Base-by-base conservation (phyloP, 768 basidiomycete genomes). In the Gloeostereum incarnatum region DNA sequence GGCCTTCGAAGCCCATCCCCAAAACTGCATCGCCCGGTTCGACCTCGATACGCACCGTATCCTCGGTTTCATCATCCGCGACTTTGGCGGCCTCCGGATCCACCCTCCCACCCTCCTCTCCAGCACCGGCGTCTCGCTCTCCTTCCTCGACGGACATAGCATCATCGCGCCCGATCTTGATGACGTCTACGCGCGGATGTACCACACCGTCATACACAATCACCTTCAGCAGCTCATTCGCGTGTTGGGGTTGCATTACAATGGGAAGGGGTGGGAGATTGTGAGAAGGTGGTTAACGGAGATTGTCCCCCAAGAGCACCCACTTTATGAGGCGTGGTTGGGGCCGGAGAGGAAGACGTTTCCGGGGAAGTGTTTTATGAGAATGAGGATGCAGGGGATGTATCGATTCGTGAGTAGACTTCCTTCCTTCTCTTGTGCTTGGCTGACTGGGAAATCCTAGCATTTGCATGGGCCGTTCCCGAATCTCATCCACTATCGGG, bases 171-270 rank as follows among this genome's bases (percentile, higher is more conserved):
- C 60, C 2, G 67, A 68, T 24, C 52, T 73, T 24, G 70, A 75
- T 34, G 74, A 74, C 23, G 73, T 75, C 27, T 74, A 75, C 45
- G 67, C 62, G 25, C 61, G 69, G 37, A 69, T 73, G 65, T 75
- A 75, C 45, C 74, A 76, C 56, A 69, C 73, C 2, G 59, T 71
- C 43, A 63, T 76, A 37, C 72, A 75, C 54, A 76, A 75, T 43
- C 74, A 78, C 36, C 56, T 78, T 20, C 75, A 78, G 46, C 73
- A 71, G 43, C 65, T 76, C 30, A 70, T 75, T 39, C 67, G 75
- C 2, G 66, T 78, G 4, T 65, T 78, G 39, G 72, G 61, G 8
- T 55, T 78, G 11, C 75, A 78, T 49, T 71, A 75, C 48, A 69
- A 63, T 34, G 73, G 73, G 13, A 55, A 48, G n/a, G 73, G 73